phyloP scores from a whole-genome alignment of 345 rosid species.

The Eutrema heterophyllum region DNA sequence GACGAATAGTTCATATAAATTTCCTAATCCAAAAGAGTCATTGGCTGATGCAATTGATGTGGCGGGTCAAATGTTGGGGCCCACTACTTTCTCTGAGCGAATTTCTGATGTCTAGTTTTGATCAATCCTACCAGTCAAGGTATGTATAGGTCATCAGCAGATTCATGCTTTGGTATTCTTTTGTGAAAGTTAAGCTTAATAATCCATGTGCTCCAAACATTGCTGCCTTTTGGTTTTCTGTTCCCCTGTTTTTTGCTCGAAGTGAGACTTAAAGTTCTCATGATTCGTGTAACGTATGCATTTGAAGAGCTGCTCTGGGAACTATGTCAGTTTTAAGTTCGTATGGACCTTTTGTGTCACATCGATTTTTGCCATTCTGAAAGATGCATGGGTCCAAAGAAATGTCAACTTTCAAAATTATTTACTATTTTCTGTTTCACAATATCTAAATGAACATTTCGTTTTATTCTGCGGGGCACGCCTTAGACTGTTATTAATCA shows the following conservation, averaged over 20 bases:
- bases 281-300: constrained; percentile 8
- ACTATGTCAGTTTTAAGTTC: neutral
- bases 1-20: constrained; percentile 53
- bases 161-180: constrained; percentile 1
- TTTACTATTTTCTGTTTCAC: neutral
- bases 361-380: neutral
- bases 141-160: constrained; percentile 24
- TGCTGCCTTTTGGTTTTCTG: constrained; percentile 3
- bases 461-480: neutral
- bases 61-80: constrained; percentile 83
- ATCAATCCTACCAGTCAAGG: constrained; percentile 95
- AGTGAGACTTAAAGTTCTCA: neutral
- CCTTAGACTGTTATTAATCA: neutral
- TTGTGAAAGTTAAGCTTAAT: constrained; percentile 5
- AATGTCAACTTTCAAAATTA: neutral
- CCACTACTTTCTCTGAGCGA: constrained; percentile 84
- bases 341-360: neutral
- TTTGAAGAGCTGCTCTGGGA: neutral
- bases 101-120: constrained; percentile 92
- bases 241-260: neutral
- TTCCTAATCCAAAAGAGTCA: constrained; percentile 78
- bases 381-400: neutral
- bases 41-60: constrained; percentile 80
- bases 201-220: constrained; percentile 2
- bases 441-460: neutral